Evolutionary conservation across 2,329 filamentous ascomycete species (phyloP), one percentile per base, ranked within the genome.

Genomic region (Cryphonectria naterciae): DNA sequence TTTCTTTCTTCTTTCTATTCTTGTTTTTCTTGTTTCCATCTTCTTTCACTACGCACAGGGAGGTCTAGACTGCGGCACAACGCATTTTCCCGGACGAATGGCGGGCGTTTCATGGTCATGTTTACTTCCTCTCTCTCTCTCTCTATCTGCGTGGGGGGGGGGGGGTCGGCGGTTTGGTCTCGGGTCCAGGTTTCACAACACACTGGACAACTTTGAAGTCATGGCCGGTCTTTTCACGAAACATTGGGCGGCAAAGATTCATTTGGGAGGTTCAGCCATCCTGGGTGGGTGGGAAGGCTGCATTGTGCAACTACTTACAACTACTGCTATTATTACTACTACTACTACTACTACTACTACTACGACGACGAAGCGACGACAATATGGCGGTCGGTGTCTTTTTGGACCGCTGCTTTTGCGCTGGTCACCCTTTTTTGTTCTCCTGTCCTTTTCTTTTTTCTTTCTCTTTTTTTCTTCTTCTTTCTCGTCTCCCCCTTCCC

Each of bases 61-160:
- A 46, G 28, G 67, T 63, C 46, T 41, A 68, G 67, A 64, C 43
- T 54, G 60, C 63, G 46, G 43, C 39, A 43, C 39, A 41, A 68
- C 32, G 60, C 58, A 63, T 68, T 68, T 64, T 41, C 56, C 56
- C 67, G 63, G 60, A 39, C 58, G 7, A 25, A 56, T n/a, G 58
- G 43, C 35, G 8, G 67, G 67, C 67, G 67, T 68, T 68, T 54
- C 46, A 37, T 17, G 56, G 19, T 68, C 35, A 35, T 37, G 32
- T 49, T 28, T 56, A 15, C n/a, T 17, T 54, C 32, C 13, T 7
- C 15, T 19, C 22, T 22, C 6, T 6, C 17, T 46, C 15, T 19
- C 3, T 46, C 13, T 22, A 17, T 22, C 19, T n/a, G 19, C n/a
- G 10, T 10, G 10, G n/a, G 54, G 65, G n/a, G 15, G 54, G 65